Base-by-base conservation (phyloP, 257 asterid species). In the Nyctanthes arbortristis region DNA sequence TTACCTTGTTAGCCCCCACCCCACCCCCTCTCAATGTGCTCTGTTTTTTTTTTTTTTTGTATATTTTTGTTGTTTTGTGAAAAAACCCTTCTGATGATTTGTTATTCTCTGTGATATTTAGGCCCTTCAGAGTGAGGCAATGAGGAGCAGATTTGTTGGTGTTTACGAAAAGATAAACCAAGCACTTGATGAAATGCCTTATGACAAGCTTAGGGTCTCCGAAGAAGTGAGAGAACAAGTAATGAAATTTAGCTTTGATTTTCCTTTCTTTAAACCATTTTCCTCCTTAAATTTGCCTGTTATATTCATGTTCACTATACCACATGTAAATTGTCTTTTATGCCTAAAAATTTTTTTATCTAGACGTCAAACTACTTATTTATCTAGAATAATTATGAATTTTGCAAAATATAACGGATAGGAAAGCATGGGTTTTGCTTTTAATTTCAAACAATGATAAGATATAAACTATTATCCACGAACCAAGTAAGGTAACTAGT, bases 161-260 rank as follows among this genome's bases (percentile, higher is more conserved):
- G 83, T 80, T 59, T 84, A 82, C 32, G 87, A 84, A 31, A 81
- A 73, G 77, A 61, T 86, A 12, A 69, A 72, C 74, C 73, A 77
- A 45, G 74, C 86, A 0, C 74, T 86, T 39, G 56, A 70, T 65
- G 84, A 73, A 5, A 34, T 86, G 39, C 84, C 86, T 40, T 81
- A 79, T 32, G 66, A 81, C 6, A 78, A 84, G 73, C 80, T 86
- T 39, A 80, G 86, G 66, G 70, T 86, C 78, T 79, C 92, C 0
- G 82, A 86, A 74, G 92, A 86, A 78, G 92, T 84, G 55, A 84
- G 68, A 78, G 89, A 86, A 68, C 89, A 86, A 69, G 89, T 84
- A 77, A 64, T 34, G 18, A 22, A 3, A 22, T 9, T n/a, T 31
- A 58, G 30, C n/a, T 28, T 36, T 16, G 13, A 8, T 4, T 52